These are phyloP conservation scores for Calcarisporium arbuscula DNA, from an alignment of 2,329 filamentous ascomycete genomes.

Conservation along the genomic window DNA sequence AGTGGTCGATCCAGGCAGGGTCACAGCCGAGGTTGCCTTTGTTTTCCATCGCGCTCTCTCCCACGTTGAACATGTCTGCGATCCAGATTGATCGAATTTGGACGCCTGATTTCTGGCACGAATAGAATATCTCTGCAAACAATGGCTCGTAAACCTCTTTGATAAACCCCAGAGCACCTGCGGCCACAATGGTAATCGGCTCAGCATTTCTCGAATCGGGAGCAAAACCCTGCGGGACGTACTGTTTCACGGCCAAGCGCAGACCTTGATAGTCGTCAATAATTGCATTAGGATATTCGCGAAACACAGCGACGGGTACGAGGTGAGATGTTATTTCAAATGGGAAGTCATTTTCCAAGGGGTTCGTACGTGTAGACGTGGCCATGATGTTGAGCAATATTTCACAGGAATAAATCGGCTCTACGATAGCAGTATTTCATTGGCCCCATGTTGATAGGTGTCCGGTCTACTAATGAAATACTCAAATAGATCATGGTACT, in stretches of 20 bases:
- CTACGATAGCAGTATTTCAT: neutral
- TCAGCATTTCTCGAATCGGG: neutral
- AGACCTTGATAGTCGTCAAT: constrained; percentile 1
- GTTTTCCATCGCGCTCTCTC: constrained; percentile 4
- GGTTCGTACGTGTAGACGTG: neutral
- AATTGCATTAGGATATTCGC: constrained; percentile 4
- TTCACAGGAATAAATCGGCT: neutral
- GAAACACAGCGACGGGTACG: constrained; percentile 2
- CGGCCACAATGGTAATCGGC: constrained; percentile 2
- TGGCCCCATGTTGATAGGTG: neutral
- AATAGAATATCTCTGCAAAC: neutral
- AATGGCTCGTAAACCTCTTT: constrained; percentile 4
- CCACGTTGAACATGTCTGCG: constrained; percentile 5
- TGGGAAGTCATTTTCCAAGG: neutral
- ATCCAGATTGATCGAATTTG: constrained; percentile 2
- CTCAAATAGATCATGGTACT: no score
- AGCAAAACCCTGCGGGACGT: neutral
- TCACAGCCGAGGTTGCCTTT: constrained; percentile 5
- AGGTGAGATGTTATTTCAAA: constrained; percentile 3
- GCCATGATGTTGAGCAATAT: neutral
- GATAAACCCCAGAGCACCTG: constrained; percentile 1
- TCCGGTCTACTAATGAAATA: no score
- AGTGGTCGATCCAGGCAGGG: constrained; percentile 5
- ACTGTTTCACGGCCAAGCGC: constrained; percentile 3
- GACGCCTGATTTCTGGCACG: neutral